phyloP scores from a whole-genome alignment of 169 alveolate genomes.

The Perkinsus chesapeaki region DNA sequence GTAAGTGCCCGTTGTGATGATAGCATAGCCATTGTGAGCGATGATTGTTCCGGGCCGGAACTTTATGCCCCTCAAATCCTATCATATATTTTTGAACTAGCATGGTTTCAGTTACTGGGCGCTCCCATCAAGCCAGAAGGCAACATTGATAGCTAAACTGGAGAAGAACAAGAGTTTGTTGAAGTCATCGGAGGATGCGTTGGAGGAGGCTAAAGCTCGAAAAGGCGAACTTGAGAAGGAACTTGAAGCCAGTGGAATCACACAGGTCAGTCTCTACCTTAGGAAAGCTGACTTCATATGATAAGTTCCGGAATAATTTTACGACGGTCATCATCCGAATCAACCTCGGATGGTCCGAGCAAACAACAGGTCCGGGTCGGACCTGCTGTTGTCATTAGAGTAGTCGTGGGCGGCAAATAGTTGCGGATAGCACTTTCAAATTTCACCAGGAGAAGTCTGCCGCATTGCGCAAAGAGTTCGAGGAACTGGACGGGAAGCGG shows the following conservation, averaged over 20 bases:
- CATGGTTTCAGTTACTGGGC: background rate
- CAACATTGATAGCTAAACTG: background rate
- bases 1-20: no score
- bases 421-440: no score
- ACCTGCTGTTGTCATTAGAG: no score
- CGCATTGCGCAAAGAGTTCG: background rate
- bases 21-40: no score
- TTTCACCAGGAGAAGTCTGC: background rate
- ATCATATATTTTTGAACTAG: no score
- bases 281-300: background rate
- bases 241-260: background rate
- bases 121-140: background rate
- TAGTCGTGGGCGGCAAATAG: no score
- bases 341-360: background rate
- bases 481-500: background rate
- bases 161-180: background rate
- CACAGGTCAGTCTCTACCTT: background rate
- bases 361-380: no score
- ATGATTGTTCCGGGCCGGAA: no score
- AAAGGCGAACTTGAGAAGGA: background rate
- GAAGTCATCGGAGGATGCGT: background rate
- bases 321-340: background rate
- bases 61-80: background rate
- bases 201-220: background rate
- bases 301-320: background rate